phyloP scores from a whole-genome alignment of 2,329 filamentous ascomycete species.

The Lojkania enalia region DNA sequence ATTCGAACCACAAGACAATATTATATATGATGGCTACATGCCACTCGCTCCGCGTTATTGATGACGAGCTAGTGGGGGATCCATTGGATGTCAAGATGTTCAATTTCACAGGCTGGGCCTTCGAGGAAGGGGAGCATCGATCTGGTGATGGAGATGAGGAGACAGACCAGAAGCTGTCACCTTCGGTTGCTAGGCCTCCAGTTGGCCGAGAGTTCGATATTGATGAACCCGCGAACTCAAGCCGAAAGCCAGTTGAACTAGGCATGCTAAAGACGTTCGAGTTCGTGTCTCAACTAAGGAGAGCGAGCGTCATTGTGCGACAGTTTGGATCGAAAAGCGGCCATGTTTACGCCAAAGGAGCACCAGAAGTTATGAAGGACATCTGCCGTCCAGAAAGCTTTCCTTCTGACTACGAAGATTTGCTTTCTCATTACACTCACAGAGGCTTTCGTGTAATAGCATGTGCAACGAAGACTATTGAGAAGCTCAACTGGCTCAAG shows the following conservation, averaged over 20 bases:
- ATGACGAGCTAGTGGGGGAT: conserved; percentile 87
- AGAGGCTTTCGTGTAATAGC: conserved; percentile 96
- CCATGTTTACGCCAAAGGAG: conserved; percentile 92
- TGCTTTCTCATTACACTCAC: conserved; percentile 89
- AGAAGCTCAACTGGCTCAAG: conserved; percentile 89
- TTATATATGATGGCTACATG: conserved; percentile 97
- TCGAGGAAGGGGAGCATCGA: conserved; percentile 80
- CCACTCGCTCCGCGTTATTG: conserved; percentile 84
- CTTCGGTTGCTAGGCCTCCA: conserved; percentile 87
- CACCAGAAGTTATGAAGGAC: conserved; percentile 92
- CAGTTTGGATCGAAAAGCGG: conserved; percentile 83
- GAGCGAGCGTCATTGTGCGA: conserved; percentile 89
- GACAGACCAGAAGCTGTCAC: conserved; percentile 77
- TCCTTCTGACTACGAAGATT: conserved; percentile 85
- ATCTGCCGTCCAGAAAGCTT: conserved; percentile 87
- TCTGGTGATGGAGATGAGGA: conserved; percentile 69
- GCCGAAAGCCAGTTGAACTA: conserved; percentile 70
- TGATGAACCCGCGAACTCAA: conserved; percentile 52
- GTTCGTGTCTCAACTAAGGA: conserved; percentile 88
- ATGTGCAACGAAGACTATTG: conserved; percentile 85
- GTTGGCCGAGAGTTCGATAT: conserved; percentile 61
- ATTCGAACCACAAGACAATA: conserved; percentile 67
- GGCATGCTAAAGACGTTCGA: conserved; percentile 92
- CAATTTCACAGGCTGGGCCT: conserved; percentile 90
- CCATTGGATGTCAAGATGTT: conserved; percentile 99